Percentiles rank a stretch among this genome's conserved stretches.
These are phyloP conservation scores for Sanghuangporus sanghuang DNA, from an alignment of 1,284 basidiomycete genomes.

Conservation along the genomic window DNA sequence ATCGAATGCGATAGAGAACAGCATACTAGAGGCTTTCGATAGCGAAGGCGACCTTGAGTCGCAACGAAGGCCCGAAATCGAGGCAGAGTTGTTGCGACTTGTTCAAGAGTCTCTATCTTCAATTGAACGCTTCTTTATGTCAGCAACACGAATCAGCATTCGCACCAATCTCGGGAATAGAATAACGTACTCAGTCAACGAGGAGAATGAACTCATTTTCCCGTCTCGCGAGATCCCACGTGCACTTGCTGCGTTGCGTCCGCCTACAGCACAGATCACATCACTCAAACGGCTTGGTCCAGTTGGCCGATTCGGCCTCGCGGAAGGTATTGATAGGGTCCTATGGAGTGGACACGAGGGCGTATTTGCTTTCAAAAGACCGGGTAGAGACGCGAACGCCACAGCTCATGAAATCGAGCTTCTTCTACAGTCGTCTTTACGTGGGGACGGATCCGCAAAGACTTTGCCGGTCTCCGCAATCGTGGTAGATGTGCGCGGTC, in stretches of 20 bases:
- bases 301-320: background rate
- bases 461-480: background rate
- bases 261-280: background rate
- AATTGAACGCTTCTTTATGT: background rate
- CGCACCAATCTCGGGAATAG: background rate
- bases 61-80: background rate
- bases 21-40: slow-evolving; percentile 1
- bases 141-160: slow-evolving; percentile 3
- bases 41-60: background rate
- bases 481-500: background rate
- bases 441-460: background rate
- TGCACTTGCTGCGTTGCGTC: background rate
- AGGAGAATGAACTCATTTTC: slow-evolving; percentile 5
- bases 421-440: background rate
- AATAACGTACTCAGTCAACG: background rate
- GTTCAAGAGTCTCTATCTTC: background rate
- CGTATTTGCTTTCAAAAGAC: slow-evolving; percentile 4
- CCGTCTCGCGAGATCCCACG: background rate
- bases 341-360: background rate
- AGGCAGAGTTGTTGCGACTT: background rate
- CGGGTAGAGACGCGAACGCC: background rate
- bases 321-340: slow-evolving; percentile 2
- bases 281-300: background rate
- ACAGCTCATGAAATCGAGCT: slow-evolving; percentile 3
- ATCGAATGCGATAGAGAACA: slow-evolving; percentile 1